phyloP scores from a whole-genome alignment of 805 yeast species.

The Cyberlindnera xylosilytica region DNA sequence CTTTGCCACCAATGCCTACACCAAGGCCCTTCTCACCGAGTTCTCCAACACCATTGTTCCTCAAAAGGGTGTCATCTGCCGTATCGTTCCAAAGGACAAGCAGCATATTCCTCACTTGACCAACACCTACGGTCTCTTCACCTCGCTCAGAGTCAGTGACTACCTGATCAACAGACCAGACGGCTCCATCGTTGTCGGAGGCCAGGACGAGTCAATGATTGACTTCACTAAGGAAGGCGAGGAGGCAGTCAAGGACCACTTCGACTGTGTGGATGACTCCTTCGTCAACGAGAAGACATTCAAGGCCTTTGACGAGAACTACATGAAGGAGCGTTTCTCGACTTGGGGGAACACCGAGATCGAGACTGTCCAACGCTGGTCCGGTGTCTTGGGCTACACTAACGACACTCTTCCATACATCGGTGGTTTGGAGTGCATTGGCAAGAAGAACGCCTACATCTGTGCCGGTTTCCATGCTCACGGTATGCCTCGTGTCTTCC shows the following conservation, averaged over 20 bases:
- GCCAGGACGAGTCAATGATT: slow-evolving; percentile 18
- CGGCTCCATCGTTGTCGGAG: slow-evolving; percentile 37
- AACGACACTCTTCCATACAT: slow-evolving; percentile 40
- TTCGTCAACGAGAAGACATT: slow-evolving; percentile 26
- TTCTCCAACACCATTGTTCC: slow-evolving; percentile 33
- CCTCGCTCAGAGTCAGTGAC: slow-evolving; percentile 27
- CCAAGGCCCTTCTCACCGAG: slow-evolving; percentile 32
- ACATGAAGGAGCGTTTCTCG: slow-evolving; percentile 31
- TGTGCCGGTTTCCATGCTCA: slow-evolving; percentile 50
- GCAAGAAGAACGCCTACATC: slow-evolving; percentile 32
- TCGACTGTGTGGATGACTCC: slow-evolving; percentile 34
- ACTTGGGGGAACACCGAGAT: slow-evolving; percentile 32
- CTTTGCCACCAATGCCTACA: slow-evolving; percentile 31
- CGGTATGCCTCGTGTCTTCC: slow-evolving; percentile 47
- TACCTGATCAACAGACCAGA: slow-evolving; percentile 39
- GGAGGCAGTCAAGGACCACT: slow-evolving; percentile 24
- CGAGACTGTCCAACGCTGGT: slow-evolving; percentile 34
- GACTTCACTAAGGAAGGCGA: slow-evolving; percentile 7
- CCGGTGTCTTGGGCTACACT: slow-evolving; percentile 46
- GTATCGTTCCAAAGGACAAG: slow-evolving; percentile 27
- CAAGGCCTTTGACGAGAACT: slow-evolving; percentile 25
- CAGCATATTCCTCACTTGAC: slow-evolving; percentile 32
- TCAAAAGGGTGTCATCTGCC: slow-evolving; percentile 32
- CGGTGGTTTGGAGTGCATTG: slow-evolving; percentile 34
- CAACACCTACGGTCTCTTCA: slow-evolving; percentile 33